Evolutionary conservation across 768 basidiomycete genomes (phyloP), one percentile per base, ranked within the genome.

Genomic region (Amanita exitialis): DNA sequence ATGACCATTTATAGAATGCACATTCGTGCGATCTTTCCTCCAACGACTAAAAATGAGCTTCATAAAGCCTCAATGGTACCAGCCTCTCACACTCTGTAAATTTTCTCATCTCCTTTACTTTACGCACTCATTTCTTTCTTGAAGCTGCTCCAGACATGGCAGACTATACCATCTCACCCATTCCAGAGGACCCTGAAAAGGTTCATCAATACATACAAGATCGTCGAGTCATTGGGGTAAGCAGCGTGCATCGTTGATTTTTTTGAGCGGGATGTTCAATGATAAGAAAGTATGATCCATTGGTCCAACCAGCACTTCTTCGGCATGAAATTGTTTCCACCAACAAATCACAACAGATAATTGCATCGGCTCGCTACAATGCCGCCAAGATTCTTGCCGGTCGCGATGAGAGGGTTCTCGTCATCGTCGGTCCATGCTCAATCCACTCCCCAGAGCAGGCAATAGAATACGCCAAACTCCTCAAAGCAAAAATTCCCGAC

Each of bases 371-470:
- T 3, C 85, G 95, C 55, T 85, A 80, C 71, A 74, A 75, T 54
- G 78, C 90, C 0, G 88, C 92, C 0, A 74, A 80, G 52, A 81
- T 95, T 57, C 73, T 93, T 28, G 80, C 87, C 0, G 92, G 93
- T 20, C 78, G 81, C 35, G 93, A 94, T 57, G 85, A 90, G 55
- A 81, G 92, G 42, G 56, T 98, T 2, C 73, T 98, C 38, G 92
- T 97, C 61, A 75, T 98, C 60, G 86, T 97, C 57, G 95, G 95
- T 2, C 95, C 95, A 21, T 98, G 95, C 72, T 92, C 90, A 0
- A 96, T 98, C 55, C 95, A 98, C 63, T 87, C 83, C 7, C 69
- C 90, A 3, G 81, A 83, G 47, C 89, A 93, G 64, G 94, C 93
- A 2, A 66, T 90, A 44, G 82, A 84, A 58, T 92, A 92, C 61